Evolutionary conservation across 2,329 filamentous ascomycete genomes (phyloP).

Genomic region (Claviceps digitariae): DNA sequence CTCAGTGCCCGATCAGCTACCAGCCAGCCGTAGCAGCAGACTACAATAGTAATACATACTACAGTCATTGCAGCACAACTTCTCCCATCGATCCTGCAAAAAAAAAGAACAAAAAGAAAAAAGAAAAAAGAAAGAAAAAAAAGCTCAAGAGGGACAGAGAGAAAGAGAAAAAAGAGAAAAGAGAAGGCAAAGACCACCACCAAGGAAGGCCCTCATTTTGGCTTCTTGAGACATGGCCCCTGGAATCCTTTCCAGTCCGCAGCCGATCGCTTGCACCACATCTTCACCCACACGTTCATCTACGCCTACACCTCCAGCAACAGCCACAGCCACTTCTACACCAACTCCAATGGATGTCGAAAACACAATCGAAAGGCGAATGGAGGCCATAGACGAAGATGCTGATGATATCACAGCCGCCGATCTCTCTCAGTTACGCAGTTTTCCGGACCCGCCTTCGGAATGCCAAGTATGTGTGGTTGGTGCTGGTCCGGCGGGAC

Average conservation of each 20-base stretch:
- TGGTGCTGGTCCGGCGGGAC: slow-evolving; percentile 41
- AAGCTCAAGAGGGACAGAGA: neutral
- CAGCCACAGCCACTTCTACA: neutral
- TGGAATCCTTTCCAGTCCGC: slow-evolving; percentile 4
- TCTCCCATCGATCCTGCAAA: neutral
- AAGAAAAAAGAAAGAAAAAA: too few species aligned
- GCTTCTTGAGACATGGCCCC: slow-evolving; percentile 4
- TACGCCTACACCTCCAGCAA: neutral
- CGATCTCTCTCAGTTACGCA: slow-evolving; percentile 34
- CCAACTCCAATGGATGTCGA: slow-evolving; percentile 4
- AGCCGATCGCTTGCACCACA: neutral
- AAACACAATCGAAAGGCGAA: slow-evolving; percentile 7
- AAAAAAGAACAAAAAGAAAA: neutral
- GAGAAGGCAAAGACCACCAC: neutral
- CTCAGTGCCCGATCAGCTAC: neutral
- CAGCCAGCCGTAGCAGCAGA: neutral
- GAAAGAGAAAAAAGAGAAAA: neutral
- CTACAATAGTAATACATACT: neutral
- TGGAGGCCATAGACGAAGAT: slow-evolving; percentile 11
- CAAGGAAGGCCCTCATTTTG: neutral
- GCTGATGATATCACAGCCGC: slow-evolving; percentile 26
- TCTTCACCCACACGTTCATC: neutral
- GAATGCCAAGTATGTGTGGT: slow-evolving; percentile 37
- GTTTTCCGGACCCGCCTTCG: slow-evolving; percentile 31
- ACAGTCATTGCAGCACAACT: neutral